Base-by-base conservation (phyloP, 1,139 yeast genomes). In the Suhomyces choctaworum region DNA sequence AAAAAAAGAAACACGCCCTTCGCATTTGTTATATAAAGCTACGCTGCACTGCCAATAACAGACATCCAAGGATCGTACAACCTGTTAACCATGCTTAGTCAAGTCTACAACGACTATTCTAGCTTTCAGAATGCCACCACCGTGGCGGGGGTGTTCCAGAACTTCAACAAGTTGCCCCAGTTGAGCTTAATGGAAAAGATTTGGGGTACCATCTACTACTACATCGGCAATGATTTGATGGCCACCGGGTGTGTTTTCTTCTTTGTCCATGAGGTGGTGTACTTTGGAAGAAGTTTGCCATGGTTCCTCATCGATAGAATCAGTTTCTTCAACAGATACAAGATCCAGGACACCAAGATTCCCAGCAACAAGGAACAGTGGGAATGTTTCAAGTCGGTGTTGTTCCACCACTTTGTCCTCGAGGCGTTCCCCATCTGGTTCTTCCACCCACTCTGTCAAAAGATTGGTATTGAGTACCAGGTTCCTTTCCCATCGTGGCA, bases 401-500 rank as follows among this genome's bases (percentile, higher is more conserved):
- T 69, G 37, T 66, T 62, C 22, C 66, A 72, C 13, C 76, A 70
- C 45, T 62, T 70, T 37, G 51, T 70, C 39, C 73, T 70, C 29
- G 76, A 70, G 47, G 73, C 69, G 5, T 60, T 70, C 34, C 75
- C 76, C 20, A 70, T 70, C 42, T 70, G 76, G 76, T 60, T 69
- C 23, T 70, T 70, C 60, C 76, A 70, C 44, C 76, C 76, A 8
- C 45, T 70, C 21, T 66, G 73, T 48, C 56, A 64, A 41, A 56
- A 56, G 32, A 56, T 70, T 34, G 70, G 70, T 22, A 67, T 70
- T 36, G 53, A 60, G 12, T 62, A 54, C 37, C 48, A 48, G 11
- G 70, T 67, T 10, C 75, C 75, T 8, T 70, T 70, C 56, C 76
- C 76, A 9, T 37, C 58, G 2, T 37, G 52, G 37, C 41, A 46